Evolutionary conservation across 2,329 filamentous ascomycete species (phyloP).

Genomic region (Ascochyta lentis): DNA sequence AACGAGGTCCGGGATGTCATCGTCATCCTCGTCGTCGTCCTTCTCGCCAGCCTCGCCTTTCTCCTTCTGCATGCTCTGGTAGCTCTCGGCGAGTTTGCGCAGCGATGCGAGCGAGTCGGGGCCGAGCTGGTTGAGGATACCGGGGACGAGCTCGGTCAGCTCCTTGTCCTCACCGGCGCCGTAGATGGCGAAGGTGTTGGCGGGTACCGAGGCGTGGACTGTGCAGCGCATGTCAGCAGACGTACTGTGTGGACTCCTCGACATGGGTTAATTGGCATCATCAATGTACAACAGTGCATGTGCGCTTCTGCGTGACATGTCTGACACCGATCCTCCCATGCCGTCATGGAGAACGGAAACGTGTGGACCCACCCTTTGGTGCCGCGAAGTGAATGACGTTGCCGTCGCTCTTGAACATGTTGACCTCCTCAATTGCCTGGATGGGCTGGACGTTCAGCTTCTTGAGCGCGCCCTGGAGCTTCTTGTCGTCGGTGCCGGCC

Average conservation of each 20-base stretch:
- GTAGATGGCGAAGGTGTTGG: slow-evolving; percentile 99
- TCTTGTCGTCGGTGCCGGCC: slow-evolving; percentile 97
- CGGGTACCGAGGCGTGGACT: slow-evolving; percentile 97
- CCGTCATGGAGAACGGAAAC: neutral
- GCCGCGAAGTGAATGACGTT: slow-evolving; percentile 99
- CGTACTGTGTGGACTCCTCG: neutral
- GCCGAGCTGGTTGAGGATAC: slow-evolving; percentile 99
- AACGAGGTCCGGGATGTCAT: slow-evolving; percentile 96
- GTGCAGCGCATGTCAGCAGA: slow-evolving; percentile 21
- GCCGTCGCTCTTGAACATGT: slow-evolving; percentile 99
- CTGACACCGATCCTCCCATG: neutral
- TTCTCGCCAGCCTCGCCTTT: slow-evolving; percentile 78
- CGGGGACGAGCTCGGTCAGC: slow-evolving; percentile 97
- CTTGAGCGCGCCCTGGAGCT: slow-evolving; percentile 96
- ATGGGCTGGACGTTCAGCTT: slow-evolving; percentile 99
- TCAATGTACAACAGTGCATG: neutral
- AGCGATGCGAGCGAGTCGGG: slow-evolving; percentile 97
- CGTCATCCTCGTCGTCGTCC: slow-evolving; percentile 66
- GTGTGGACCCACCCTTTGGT: slow-evolving; percentile 79
- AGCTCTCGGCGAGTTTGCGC: slow-evolving; percentile 98
- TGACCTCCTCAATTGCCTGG: slow-evolving; percentile 99
- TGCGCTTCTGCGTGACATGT: neutral
- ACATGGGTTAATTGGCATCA: neutral
- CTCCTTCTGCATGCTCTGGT: slow-evolving; percentile 98
- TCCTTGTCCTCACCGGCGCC: slow-evolving; percentile 99